These are phyloP conservation scores for Cichorium intybus DNA, from an alignment of 140 eudicot species.

Conservation along the genomic window DNA sequence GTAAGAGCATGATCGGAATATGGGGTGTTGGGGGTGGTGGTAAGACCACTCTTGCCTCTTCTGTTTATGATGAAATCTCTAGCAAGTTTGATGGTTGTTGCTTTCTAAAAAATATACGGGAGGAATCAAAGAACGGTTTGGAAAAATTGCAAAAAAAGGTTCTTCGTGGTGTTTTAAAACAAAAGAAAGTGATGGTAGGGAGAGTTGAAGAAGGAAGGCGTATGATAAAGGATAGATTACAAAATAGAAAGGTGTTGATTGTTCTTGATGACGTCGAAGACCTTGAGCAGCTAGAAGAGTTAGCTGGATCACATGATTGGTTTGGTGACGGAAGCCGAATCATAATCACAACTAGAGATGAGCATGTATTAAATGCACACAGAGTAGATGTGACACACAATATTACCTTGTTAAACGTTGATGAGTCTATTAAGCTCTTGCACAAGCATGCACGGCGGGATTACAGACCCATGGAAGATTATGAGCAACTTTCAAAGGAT, in stretches of 20 bases:
- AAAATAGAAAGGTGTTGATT: too few relatives aligned
- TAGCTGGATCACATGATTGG: too few relatives aligned
- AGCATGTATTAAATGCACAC: not conserved
- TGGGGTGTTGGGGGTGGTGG: not conserved
- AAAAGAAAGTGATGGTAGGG: too few relatives aligned
- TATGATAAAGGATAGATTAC: too few relatives aligned
- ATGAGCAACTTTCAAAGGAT: constrained; percentile 6
- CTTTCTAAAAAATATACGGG: not conserved
- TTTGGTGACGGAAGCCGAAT: too few relatives aligned
- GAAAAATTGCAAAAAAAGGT: too few relatives aligned
- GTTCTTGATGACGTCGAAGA: too few relatives aligned
- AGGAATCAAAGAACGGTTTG: too few relatives aligned
- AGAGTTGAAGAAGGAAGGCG: too few relatives aligned
- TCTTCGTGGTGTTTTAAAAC: too few relatives aligned
- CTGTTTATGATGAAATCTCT: not conserved
- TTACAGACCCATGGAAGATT: not conserved
- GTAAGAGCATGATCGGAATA: not conserved
- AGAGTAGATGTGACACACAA: not conserved
- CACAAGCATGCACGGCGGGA: not conserved
- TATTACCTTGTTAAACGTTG: not conserved
- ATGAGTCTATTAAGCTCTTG: too few relatives aligned
- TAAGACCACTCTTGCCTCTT: not conserved
- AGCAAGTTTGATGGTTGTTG: not conserved
- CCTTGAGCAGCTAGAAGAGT: too few relatives aligned
- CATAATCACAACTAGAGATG: not conserved